Evolutionary conservation across 2,329 filamentous ascomycete species (phyloP).

Genomic region (Stenocarpella maydis): DNA sequence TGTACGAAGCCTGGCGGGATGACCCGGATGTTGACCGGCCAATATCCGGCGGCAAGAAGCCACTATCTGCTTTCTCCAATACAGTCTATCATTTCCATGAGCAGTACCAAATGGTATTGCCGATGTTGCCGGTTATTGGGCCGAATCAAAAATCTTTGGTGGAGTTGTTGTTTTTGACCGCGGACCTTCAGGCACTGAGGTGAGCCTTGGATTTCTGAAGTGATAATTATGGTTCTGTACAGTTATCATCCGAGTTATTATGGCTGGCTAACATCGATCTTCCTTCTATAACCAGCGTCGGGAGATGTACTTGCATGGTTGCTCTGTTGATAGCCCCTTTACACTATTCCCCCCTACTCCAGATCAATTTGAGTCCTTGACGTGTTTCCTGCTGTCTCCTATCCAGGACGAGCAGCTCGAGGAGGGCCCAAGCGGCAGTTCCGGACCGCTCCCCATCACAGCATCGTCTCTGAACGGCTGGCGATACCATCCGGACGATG

Average conservation of each 20-base stretch:
- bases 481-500: neutral
- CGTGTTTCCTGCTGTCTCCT: neutral
- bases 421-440: neutral
- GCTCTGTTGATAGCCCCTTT: neutral
- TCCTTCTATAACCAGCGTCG: neutral
- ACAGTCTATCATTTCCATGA: neutral
- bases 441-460: neutral
- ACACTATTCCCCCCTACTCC: neutral
- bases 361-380: neutral
- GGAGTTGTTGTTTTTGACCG: slow-evolving; percentile 8
- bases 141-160: neutral
- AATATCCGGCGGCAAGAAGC: neutral
- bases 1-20: no score
- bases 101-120: neutral
- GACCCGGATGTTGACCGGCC: no score
- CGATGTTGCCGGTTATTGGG: neutral
- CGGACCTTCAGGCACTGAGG: neutral
- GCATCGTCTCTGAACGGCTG: neutral
- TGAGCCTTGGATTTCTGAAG: neutral
- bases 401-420: neutral
- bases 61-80: neutral
- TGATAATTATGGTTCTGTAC: neutral
- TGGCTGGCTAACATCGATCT: neutral
- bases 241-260: neutral
- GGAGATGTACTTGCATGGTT: neutral